Evolutionary conservation across 2,329 filamentous ascomycete species (phyloP).

Genomic region (Akanthomyces lecanii): DNA sequence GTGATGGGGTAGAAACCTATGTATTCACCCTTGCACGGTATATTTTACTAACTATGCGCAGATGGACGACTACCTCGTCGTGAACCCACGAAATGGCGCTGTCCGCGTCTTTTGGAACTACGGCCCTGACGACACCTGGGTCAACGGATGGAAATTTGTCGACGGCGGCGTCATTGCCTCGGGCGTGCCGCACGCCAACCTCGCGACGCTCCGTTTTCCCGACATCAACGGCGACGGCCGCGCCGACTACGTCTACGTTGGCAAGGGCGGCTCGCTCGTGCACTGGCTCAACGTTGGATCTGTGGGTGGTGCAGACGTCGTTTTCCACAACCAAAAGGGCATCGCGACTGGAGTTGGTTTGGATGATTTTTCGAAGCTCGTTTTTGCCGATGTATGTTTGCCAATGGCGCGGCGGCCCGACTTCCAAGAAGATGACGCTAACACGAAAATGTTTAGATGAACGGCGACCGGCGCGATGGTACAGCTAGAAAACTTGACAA

Average conservation of each 20-base stretch:
- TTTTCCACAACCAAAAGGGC: constrained; percentile 15
- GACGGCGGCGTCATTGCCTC: constrained; percentile 24
- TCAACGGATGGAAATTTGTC: constrained; percentile 23
- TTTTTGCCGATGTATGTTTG: constrained; percentile 20
- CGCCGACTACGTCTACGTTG: constrained; percentile 25
- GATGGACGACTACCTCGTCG: constrained; percentile 22
- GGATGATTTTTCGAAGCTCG: constrained; percentile 18
- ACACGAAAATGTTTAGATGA: not conserved
- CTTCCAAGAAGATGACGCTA: not conserved
- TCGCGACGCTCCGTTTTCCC: constrained; percentile 23
- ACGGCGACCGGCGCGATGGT: constrained; percentile 20
- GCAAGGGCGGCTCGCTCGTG: constrained; percentile 21
- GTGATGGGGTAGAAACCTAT: constrained; percentile 17
- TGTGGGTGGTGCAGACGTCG: constrained; percentile 18
- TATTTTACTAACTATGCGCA: not conserved
- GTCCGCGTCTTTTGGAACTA: constrained; percentile 23
- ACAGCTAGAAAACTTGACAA: not conserved
- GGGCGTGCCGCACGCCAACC: constrained; percentile 24
- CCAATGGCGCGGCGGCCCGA: not conserved
- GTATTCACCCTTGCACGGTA: no score
- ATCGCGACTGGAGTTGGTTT: constrained; percentile 19
- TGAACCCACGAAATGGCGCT: constrained; percentile 17
- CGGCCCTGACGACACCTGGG: constrained; percentile 20
- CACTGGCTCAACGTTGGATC: constrained; percentile 23
- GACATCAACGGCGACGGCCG: constrained; percentile 27